These are phyloP conservation scores for Nymphaea colorata DNA, from an alignment of 164 flowering plant genomes.

Conservation along the genomic window DNA sequence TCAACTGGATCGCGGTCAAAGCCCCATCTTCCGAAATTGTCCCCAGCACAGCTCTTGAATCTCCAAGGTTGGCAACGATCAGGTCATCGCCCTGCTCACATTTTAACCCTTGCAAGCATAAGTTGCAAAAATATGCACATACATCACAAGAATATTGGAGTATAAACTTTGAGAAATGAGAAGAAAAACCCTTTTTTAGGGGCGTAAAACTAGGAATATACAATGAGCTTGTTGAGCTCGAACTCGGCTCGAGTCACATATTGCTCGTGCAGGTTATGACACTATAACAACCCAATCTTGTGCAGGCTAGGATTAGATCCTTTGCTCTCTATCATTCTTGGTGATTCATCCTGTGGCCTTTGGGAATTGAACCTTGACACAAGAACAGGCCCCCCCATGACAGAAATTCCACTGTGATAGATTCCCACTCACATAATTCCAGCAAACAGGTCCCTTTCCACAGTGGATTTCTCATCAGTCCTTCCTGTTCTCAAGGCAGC, in stretches of 20 bases:
- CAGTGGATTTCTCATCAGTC: too few species aligned
- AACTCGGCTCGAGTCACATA: not conserved
- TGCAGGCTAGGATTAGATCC: too few species aligned
- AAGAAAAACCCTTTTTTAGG: not conserved
- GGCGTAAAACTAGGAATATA: not conserved
- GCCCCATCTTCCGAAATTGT: conserved; percentile 31
- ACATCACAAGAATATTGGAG: not conserved
- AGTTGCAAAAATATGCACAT: not conserved
- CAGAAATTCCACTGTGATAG: too few species aligned
- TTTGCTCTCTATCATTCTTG: too few species aligned
- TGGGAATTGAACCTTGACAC: too few species aligned
- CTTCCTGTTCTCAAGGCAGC: too few species aligned
- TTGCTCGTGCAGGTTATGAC: not conserved
- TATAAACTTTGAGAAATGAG: not conserved
- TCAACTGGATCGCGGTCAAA: conserved; percentile 52
- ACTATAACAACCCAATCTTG: not conserved
- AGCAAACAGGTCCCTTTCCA: too few species aligned
- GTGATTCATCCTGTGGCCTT: too few species aligned
- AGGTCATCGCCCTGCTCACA: conserved; percentile 48
- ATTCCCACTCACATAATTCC: too few species aligned
- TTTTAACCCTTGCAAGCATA: not conserved
- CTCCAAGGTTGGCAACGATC: conserved; percentile 74
- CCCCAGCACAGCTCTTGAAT: conserved; percentile 80
- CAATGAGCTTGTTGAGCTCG: not conserved
- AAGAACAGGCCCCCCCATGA: too few species aligned